These are phyloP conservation scores for Hemileccinum rubropunctum DNA, from an alignment of 768 basidiomycete genomes.

Conservation along the genomic window DNA sequence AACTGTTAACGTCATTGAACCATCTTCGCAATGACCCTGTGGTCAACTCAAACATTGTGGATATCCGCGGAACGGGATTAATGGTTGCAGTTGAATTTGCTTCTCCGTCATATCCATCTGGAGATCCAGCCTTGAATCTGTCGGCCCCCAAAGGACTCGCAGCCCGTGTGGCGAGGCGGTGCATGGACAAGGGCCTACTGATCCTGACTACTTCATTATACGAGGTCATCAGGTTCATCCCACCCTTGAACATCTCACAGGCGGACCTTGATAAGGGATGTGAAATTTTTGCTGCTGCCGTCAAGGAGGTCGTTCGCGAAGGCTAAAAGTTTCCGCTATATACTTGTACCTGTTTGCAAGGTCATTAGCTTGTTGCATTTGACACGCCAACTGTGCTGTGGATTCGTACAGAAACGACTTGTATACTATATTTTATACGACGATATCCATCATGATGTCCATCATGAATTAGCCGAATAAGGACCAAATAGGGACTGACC, in stretches of 20 bases:
- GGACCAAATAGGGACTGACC: too few species aligned
- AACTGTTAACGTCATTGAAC: constrained; percentile 65
- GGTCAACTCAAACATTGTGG: constrained; percentile 62
- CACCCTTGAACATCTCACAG: constrained; percentile 77
- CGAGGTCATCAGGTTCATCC: constrained; percentile 90
- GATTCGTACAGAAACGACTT: not conserved
- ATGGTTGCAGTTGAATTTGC: constrained; percentile 87
- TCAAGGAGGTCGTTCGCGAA: constrained; percentile 63
- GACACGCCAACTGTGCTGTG: not conserved
- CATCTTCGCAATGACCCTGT: constrained; percentile 52
- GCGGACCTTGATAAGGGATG: constrained; percentile 72
- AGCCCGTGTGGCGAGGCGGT: constrained; percentile 67
- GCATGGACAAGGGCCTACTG: constrained; percentile 82
- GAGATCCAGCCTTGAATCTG: constrained; percentile 42
- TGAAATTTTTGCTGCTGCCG: constrained; percentile 63
- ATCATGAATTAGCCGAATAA: constrained; percentile 5
- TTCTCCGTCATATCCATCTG: constrained; percentile 52
- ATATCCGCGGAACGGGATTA: constrained; percentile 85
- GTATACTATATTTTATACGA: not conserved
- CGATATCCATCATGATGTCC: too few species aligned
- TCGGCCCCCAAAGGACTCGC: constrained; percentile 56
- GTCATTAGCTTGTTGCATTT: too few species aligned
- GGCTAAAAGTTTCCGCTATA: constrained; percentile 11
- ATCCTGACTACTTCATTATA: constrained; percentile 88
- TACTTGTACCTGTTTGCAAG: not conserved